Base-by-base conservation (phyloP, 2,329 filamentous ascomycete genomes). In the Fusarium nanum region DNA sequence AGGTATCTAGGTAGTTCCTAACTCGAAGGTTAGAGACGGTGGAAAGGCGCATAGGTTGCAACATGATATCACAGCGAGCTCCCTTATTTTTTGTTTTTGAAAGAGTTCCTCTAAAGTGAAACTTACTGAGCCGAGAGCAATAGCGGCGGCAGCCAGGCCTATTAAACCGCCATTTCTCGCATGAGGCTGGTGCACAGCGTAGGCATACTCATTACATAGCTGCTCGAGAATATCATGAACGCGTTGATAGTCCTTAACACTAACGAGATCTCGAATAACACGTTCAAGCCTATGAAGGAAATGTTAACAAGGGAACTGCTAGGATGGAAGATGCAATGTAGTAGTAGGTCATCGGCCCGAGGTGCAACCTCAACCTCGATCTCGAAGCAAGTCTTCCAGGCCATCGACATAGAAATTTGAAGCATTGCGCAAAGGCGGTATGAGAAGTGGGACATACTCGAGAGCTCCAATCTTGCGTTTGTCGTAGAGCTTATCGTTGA, bases 401-500 rank as follows among this genome's bases (percentile, higher is more conserved):
- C 23, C 40, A 40, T 50, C 20, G 22, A 45, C 14, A 32, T 23
- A 42, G 47, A 42, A 8, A 30, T 34, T 25, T 13, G 25, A 30
- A 32, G 20, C 18, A 57, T 32, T 34, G 25, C 45, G 54, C 25
- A 60, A 40, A 22, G 52, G n/a, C 52, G 55, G 46, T 28, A 49
- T 59, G 49, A 48, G 30, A 53, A 60, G 50, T 62, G 52, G 64
- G 54, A 84, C 92, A 77, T 90, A 97, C 94, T 99, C 96, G 61
- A 99, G 88, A 75, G 97, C 96, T 71, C 96, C 96, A 77, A 94
- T 91, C 82, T 99, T 99, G 79, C 97, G 90, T 85, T 97, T 97
- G 79, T 99, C 96, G 81, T 99, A 99, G 78, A 98, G 91, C 88
- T 98, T 99, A 83, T 99, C 96, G 79, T 97, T 97, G 78, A 99